Evolutionary conservation across 23 red algal genomes (phyloP).

Genomic region (Cyanidioschyzon merolae): DNA sequence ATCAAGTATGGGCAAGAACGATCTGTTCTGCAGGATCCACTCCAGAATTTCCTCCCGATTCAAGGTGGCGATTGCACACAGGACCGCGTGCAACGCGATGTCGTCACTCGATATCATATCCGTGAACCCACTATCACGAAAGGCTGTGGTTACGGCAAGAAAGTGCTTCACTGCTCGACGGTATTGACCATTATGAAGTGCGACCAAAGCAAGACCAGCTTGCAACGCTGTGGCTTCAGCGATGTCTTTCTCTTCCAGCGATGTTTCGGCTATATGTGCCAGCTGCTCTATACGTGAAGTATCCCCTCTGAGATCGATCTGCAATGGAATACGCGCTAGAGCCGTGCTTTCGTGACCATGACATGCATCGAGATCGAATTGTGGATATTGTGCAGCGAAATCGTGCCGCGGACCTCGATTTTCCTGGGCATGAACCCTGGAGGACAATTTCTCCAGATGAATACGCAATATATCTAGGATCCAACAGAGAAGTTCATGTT

Average conservation of each 20-base stretch:
- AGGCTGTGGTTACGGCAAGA: slow-evolving; percentile 2
- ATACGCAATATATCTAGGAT: background rate
- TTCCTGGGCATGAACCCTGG: background rate
- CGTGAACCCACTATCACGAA: background rate
- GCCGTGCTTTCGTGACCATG: background rate
- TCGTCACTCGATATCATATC: background rate
- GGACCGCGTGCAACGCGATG: background rate
- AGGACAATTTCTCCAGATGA: background rate
- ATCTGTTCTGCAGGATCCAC: background rate
- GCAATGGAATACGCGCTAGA: background rate
- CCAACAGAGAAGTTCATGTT: background rate
- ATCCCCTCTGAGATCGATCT: background rate
- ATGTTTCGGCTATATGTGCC: background rate
- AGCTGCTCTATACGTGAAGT: background rate
- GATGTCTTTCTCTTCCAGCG: slow-evolving; percentile 1
- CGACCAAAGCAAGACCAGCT: background rate
- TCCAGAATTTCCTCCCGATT: background rate
- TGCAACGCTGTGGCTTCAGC: background rate
- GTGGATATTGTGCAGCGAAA: background rate
- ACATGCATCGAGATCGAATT: background rate
- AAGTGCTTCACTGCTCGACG: slow-evolving; percentile 6
- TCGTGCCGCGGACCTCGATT: background rate
- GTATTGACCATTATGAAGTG: background rate
- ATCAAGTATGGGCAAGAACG: background rate
- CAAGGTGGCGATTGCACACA: background rate